Percentiles rank a stretch among this genome's conserved stretches.
These are phyloP conservation scores for Eustoma russellianum DNA, from an alignment of 257 asterid species.

Conservation along the genomic window DNA sequence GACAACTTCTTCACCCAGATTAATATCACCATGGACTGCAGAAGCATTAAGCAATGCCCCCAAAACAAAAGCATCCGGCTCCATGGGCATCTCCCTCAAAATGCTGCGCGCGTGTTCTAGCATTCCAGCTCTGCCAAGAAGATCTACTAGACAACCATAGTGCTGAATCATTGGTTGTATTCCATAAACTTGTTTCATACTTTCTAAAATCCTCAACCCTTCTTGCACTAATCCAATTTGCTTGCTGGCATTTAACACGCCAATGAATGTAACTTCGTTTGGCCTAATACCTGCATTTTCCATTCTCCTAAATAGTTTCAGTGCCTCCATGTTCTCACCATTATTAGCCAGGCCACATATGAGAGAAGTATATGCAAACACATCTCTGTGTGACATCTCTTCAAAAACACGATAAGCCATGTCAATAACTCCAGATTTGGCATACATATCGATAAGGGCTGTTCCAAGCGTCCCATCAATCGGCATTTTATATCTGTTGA, in stretches of 20 bases:
- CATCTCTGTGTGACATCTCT: conserved; percentile 24
- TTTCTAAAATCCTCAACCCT: conserved; percentile 34
- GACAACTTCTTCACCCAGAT: conserved; percentile 21
- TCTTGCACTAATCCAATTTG: conserved; percentile 35
- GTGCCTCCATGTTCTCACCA: conserved; percentile 26
- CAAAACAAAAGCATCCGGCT: conserved; percentile 29
- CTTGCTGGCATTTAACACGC: conserved; percentile 41
- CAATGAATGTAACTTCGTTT: conserved; percentile 35
- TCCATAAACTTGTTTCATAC: conserved; percentile 31
- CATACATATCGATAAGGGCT: conserved; percentile 50
- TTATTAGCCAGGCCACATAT: conserved; percentile 48
- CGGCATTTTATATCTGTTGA: conserved; percentile 17
- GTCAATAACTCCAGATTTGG: conserved; percentile 42
- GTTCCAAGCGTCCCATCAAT: conserved; percentile 36
- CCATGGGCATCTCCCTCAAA: conserved; percentile 25
- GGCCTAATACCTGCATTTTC: conserved; percentile 36
- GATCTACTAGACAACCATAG: conserved; percentile 49
- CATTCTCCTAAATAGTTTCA: conserved; percentile 35
- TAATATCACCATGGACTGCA: conserved; percentile 27
- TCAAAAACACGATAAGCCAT: conserved; percentile 32
- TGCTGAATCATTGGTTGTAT: conserved; percentile 31
- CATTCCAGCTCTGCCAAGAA: conserved; percentile 34
- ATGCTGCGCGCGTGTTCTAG: conserved; percentile 32
- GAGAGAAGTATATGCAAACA: conserved; percentile 36
- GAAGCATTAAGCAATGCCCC: conserved; percentile 49